phyloP scores from a whole-genome alignment of 2,329 filamentous ascomycete species.

The Colletotrichum musicola region DNA sequence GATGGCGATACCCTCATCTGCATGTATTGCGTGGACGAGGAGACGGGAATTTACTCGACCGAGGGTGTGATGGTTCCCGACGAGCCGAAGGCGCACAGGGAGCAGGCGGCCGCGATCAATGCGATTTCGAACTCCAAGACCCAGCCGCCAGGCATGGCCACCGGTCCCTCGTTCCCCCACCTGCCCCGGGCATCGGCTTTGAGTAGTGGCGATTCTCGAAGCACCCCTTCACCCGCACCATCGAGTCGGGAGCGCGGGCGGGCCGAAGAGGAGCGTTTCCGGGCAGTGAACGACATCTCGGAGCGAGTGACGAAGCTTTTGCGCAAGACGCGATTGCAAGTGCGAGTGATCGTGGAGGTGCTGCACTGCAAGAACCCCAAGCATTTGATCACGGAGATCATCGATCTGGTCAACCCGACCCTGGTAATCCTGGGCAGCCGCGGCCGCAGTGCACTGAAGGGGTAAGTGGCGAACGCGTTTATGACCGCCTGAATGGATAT shows the following conservation, averaged over 20 bases:
- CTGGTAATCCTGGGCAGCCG: constrained; percentile 93
- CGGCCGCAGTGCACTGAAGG: constrained; percentile 91
- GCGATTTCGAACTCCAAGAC: constrained; percentile 65
- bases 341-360: constrained; percentile 93
- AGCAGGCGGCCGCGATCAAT: constrained; percentile 79
- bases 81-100: constrained; percentile 79
- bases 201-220: constrained; percentile 47
- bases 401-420: constrained; percentile 91
- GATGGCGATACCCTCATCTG: constrained; percentile 95
- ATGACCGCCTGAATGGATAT: not conserved
- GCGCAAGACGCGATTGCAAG: constrained; percentile 91
- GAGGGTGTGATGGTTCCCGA: constrained; percentile 73
- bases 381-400: constrained; percentile 96
- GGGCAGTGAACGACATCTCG: constrained; percentile 86
- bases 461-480: constrained; percentile 66
- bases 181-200: constrained; percentile 49
- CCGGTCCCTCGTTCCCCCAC: constrained; percentile 48
- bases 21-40: constrained; percentile 94
- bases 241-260: constrained; percentile 65
- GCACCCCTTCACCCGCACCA: constrained; percentile 61
- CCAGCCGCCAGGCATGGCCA: constrained; percentile 42
- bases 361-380: constrained; percentile 98
- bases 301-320: constrained; percentile 86
- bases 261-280: constrained; percentile 82
- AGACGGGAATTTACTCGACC: constrained; percentile 69